Evolutionary conservation across 345 rosid species (phyloP), one percentile per base, ranked within the genome.

Genomic region (Citropsis articulata): DNA sequence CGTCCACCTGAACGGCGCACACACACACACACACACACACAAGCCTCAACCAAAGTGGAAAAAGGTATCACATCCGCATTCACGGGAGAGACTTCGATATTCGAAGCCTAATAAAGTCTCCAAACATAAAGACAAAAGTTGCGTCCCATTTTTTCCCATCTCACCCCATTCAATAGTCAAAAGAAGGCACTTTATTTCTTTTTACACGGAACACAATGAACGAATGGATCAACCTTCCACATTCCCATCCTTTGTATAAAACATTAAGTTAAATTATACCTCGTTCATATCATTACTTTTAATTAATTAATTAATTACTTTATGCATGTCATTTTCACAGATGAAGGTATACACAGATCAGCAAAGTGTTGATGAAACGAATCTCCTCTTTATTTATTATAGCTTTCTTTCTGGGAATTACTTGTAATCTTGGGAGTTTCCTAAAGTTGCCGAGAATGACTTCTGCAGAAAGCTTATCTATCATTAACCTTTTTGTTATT

Each of bases 1-100:
- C 99, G 45, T 96, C 98, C 70, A 96, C 97, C 99, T 95, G 80
- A 2, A 5, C 14, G 2, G 18, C 5, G 31, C n/a, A 72, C 72
- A 42, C 24, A 25, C 19, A 48, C 4, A 18, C 53, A n/a, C n/a
- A n/a, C n/a, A n/a, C n/a, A n/a, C 78, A 70, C 33, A 38, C 36
- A 35, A 35, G 36, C 42, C 42, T 8, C 3, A 12, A 12, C 14
- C 14, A 42, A 9, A 12, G 14, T 42, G 3, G 45, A 42, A 79
- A 64, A 61, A 55, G 10, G 28, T 5, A 3, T 72, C 81, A 66
- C 79, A 3, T 45, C 50, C 50, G 50, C 50, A 3, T 45, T 45
- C 50, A 45, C 50, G 50, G 50, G 50, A 45, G 70, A 55, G 76
- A 36, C 74, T 36, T 60, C 0, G 55, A 36, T 38, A 57, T 24